Evolutionary conservation across 805 yeast genomes (phyloP).

Genomic region (Ogataea populi-albae): DNA sequence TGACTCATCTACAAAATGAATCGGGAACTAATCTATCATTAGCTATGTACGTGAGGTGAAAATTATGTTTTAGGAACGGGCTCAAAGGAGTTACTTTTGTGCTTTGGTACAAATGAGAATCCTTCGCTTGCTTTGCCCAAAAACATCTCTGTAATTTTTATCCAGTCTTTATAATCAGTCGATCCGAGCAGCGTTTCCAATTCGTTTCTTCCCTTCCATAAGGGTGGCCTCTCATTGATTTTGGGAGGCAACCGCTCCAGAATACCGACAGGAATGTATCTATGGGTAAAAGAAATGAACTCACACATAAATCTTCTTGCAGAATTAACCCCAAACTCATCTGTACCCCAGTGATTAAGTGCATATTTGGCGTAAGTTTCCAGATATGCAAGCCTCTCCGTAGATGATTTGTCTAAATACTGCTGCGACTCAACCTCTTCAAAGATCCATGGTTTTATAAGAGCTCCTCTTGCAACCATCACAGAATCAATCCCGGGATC

Average conservation of each 20-base stretch:
- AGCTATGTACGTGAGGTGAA: too few relatives aligned
- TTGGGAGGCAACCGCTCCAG: conserved; percentile 85
- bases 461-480: conserved; percentile 97
- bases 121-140: conserved; percentile 77
- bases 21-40: too few relatives aligned
- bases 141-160: conserved; percentile 91
- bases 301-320: conserved; percentile 93
- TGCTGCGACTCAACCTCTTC: conserved; percentile 92
- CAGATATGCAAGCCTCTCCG: conserved; percentile 80
- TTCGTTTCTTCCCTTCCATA: conserved; percentile 91
- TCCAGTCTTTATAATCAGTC: conserved; percentile 88
- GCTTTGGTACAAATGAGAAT: conserved; percentile 87
- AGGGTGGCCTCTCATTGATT: conserved; percentile 89
- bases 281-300: conserved; percentile 87
- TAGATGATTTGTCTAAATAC: conserved; percentile 84
- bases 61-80: conserved; percentile 7
- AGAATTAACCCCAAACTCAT: conserved; percentile 85
- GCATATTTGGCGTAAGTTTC: conserved; percentile 73
- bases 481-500: conserved; percentile 81
- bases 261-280: conserved; percentile 93
- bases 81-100: conserved; percentile 82
- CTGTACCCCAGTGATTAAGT: conserved; percentile 96
- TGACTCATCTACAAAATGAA: conserved; percentile 7
- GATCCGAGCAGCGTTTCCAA: conserved; percentile 87
- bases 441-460: conserved; percentile 98